Conservation (phyloP, 768 basidiomycete species). For the Rhodotorula babjevae region DNA sequence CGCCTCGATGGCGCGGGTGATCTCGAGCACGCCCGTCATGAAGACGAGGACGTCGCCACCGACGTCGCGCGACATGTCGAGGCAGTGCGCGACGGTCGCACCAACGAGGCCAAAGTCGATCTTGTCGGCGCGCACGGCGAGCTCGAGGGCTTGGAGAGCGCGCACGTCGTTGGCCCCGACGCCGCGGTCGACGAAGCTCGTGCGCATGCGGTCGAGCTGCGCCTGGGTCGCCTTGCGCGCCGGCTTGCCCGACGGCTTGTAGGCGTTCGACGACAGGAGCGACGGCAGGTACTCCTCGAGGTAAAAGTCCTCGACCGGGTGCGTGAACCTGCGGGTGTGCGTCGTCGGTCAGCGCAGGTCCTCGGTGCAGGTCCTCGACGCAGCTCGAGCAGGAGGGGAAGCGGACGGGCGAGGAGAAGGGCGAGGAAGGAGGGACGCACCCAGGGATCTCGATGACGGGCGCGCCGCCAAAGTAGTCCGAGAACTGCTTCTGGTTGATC, state of each 20-base stretch:
- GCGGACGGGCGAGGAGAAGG: background rate
- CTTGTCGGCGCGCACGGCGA: slow-evolving; percentile 58
- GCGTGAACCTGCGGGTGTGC: slow-evolving; percentile 19
- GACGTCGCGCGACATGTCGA: slow-evolving; percentile 42
- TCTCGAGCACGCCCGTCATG: slow-evolving; percentile 68
- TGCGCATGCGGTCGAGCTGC: slow-evolving; percentile 53
- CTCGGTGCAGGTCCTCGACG: too few relatives aligned
- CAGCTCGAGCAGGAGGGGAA: too few relatives aligned
- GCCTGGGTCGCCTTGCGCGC: slow-evolving; percentile 53
- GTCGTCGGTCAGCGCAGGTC: too few relatives aligned
- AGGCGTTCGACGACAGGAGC: slow-evolving; percentile 18
- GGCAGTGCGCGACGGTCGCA: slow-evolving; percentile 48
- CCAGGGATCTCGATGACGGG: slow-evolving; percentile 82
- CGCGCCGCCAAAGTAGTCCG: slow-evolving; percentile 73
- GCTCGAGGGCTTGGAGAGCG: slow-evolving; percentile 57
- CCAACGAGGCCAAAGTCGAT: slow-evolving; percentile 75
- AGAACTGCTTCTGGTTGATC: slow-evolving; percentile 81
- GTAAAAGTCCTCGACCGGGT: slow-evolving; percentile 55
- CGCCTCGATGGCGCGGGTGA: slow-evolving; percentile 46
- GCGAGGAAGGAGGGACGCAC: slow-evolving; percentile 49
- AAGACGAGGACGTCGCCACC: slow-evolving; percentile 76
- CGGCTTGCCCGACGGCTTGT: slow-evolving; percentile 49
- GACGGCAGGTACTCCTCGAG: slow-evolving; percentile 69
- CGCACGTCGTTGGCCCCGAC: slow-evolving; percentile 52
- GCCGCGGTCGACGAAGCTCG: slow-evolving; percentile 55